Conservation (phyloP, 192 early-diverging fungal species). For the Backusella luteola region DNA sequence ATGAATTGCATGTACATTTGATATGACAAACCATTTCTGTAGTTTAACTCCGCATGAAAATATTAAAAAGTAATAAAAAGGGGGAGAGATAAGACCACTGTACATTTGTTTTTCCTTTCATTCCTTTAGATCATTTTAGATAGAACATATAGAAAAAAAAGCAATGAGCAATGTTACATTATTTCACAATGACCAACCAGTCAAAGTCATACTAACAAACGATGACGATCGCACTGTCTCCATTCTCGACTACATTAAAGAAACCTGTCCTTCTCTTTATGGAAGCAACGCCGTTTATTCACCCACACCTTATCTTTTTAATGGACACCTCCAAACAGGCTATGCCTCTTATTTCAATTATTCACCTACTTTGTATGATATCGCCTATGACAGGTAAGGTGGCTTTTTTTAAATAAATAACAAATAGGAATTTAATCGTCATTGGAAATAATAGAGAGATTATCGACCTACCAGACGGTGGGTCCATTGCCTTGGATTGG, state of each 20-base stretch:
- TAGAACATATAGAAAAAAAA: not conserved
- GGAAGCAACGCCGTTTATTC: conserved; percentile 55
- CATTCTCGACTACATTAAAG: conserved; percentile 33
- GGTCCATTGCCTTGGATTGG: conserved; percentile 90
- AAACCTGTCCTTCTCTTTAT: conserved; percentile 56
- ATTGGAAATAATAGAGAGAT: conserved; percentile 39
- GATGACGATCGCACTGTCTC: not conserved
- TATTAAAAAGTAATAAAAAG: not conserved
- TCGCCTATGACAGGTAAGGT: conserved; percentile 63
- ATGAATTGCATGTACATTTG: not conserved
- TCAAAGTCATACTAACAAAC: conserved; percentile 4
- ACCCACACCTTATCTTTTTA: conserved; percentile 72
- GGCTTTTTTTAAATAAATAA: not conserved
- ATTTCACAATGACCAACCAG: conserved; percentile 10
- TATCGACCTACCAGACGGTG: conserved; percentile 76
- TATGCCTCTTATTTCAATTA: conserved; percentile 51
- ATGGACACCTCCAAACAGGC: conserved; percentile 80
- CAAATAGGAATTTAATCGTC: not conserved
- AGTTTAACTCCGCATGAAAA: not conserved
- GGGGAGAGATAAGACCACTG: not conserved
- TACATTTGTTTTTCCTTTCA: not conserved
- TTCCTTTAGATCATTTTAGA: not conserved
- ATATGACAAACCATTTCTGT: not conserved
- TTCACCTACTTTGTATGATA: conserved; percentile 35
- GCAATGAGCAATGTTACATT: conserved; percentile 17